Evolutionary conservation across 2,329 filamentous ascomycete species (phyloP).

Genomic region (Penicillium sp.): DNA sequence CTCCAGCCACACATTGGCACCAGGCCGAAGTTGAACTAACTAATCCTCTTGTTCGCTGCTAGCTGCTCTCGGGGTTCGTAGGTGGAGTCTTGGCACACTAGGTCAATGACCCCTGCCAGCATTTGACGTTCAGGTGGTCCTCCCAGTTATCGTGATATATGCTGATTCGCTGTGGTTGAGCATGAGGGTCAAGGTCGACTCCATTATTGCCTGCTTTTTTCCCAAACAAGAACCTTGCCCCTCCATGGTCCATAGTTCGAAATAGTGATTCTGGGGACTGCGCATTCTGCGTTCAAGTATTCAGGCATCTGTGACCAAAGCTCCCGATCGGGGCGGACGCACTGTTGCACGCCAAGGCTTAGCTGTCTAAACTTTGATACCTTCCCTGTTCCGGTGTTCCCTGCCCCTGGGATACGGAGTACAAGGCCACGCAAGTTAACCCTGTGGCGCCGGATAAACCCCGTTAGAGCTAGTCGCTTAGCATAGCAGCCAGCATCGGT

Average conservation of each 20-base stretch:
- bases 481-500: neutral
- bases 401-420: neutral
- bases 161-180: neutral
- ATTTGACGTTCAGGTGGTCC: neutral
- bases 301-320: neutral
- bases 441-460: neutral
- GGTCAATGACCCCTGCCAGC: neutral
- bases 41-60: neutral
- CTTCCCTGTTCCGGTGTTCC: too few relatives aligned
- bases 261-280: neutral
- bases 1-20: slow-evolving; percentile 2
- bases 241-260: neutral
- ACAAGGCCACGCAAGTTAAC: neutral
- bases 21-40: neutral
- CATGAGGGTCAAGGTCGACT: neutral
- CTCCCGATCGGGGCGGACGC: neutral
- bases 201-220: neutral
- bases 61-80: neutral
- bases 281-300: neutral
- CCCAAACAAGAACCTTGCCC: neutral
- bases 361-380: neutral
- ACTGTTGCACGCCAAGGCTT: neutral
- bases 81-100: neutral
- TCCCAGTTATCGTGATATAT: neutral
- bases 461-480: neutral